Percentiles rank a stretch among this genome's conserved stretches.
Evolutionary conservation across 2,329 filamentous ascomycete genomes (phyloP).

Genomic region (Hyphodiscus sp.): DNA sequence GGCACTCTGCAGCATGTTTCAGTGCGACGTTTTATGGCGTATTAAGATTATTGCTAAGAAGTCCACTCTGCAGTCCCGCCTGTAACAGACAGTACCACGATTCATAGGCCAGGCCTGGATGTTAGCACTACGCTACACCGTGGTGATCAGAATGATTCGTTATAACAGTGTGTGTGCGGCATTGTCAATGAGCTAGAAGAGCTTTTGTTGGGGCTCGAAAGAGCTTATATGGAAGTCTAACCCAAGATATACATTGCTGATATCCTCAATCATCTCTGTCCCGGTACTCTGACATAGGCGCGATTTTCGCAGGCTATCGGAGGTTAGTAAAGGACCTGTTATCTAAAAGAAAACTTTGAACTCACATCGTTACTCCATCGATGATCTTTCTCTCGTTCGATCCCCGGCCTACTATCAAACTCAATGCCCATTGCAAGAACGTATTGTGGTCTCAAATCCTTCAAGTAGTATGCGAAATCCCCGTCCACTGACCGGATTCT

Average conservation of each 20-base stretch:
- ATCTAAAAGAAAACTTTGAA: not conserved
- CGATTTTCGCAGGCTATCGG: not conserved
- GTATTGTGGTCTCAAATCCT: not conserved
- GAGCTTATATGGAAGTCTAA: not conserved
- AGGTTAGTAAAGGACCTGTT: not conserved
- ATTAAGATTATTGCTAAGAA: too few relatives aligned
- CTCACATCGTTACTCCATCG: not conserved
- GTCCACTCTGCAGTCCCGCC: too few relatives aligned
- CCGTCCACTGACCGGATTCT: not conserved
- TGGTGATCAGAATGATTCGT: too few relatives aligned
- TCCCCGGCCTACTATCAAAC: conserved; percentile 2
- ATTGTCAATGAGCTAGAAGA: not conserved
- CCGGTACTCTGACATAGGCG: not conserved
- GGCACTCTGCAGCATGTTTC: too few relatives aligned
- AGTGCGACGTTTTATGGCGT: too few relatives aligned
- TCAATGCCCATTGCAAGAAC: not conserved
- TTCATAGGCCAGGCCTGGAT: too few relatives aligned
- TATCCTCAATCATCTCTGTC: not conserved
- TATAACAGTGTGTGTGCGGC: too few relatives aligned
- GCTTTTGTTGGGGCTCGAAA: not conserved
- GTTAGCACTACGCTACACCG: too few relatives aligned
- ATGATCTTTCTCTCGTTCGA: conserved; percentile 4
- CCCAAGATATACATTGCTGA: not conserved
- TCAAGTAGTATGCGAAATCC: conserved; percentile 1
- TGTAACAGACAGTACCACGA: too few relatives aligned